Evolutionary conservation across 2,329 filamentous ascomycete genomes (phyloP).

Genomic region (Xylaria sp.): DNA sequence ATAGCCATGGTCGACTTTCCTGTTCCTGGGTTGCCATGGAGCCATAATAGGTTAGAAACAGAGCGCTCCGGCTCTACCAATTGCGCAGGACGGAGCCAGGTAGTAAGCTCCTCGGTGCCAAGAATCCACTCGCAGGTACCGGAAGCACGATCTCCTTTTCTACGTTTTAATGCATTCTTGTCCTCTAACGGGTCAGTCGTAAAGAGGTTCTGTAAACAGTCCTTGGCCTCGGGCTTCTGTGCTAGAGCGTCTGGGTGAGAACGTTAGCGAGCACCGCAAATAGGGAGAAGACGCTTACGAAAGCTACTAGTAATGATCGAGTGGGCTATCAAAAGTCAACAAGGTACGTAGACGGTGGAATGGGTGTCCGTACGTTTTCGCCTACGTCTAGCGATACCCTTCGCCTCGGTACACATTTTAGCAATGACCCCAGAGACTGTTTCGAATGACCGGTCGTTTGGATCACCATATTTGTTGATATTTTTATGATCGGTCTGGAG

Average conservation of each 20-base stretch:
- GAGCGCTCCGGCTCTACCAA: background rate
- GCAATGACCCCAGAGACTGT: background rate
- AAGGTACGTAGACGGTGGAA: background rate
- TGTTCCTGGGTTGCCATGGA: conserved; percentile 3
- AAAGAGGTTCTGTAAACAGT: background rate
- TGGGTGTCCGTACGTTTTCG: background rate
- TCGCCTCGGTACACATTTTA: background rate
- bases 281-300: background rate
- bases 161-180: background rate
- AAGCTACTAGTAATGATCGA: background rate
- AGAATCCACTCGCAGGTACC: conserved; percentile 4
- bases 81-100: background rate
- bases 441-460: background rate
- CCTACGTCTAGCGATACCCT: background rate
- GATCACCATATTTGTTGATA: background rate
- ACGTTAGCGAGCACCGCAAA: background rate
- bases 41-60: background rate
- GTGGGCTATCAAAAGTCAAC: background rate
- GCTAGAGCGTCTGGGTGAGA: background rate
- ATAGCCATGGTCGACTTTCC: conserved; percentile 4
- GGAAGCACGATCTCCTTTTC: conserved; percentile 1
- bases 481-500: background rate
- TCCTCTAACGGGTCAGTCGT: background rate
- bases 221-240: background rate
- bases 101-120: background rate